These are phyloP conservation scores for Powellomyces hirtus DNA, from an alignment of 192 early-diverging fungal species.

Conservation along the genomic window DNA sequence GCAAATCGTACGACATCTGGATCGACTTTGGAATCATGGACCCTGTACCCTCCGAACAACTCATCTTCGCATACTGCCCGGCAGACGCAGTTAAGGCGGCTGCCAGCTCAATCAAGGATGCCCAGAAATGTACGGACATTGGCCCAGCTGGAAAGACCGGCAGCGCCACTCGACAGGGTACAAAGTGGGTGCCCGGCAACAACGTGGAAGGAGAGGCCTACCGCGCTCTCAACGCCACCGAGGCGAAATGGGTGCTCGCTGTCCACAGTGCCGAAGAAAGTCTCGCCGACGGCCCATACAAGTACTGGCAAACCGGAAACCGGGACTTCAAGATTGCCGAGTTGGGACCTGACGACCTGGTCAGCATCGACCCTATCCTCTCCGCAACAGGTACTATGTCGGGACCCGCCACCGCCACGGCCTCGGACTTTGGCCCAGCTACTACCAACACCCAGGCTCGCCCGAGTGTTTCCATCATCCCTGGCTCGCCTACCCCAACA, in stretches of 20 bases:
- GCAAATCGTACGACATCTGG: not conserved
- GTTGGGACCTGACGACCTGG: too few species aligned
- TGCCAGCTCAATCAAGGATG: not conserved
- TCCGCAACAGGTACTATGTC: too few species aligned
- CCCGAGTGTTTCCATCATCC: too few species aligned
- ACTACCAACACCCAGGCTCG: too few species aligned
- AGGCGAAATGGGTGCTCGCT: not conserved
- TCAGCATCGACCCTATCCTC: too few species aligned
- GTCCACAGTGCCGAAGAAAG: not conserved
- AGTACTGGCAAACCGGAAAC: not conserved
- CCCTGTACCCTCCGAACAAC: not conserved
- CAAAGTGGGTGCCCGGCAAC: not conserved
- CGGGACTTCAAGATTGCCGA: too few species aligned
- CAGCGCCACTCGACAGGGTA: not conserved
- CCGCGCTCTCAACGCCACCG: not conserved
- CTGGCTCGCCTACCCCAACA: too few species aligned
- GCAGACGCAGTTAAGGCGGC: not conserved
- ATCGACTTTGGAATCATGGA: conserved; percentile 16
- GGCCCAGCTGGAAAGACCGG: not conserved
- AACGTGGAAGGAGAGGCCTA: not conserved
- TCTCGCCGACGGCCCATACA: not conserved
- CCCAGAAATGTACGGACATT: conserved; percentile 1
- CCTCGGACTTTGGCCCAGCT: too few species aligned
- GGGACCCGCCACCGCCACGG: too few species aligned
- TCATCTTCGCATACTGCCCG: conserved; percentile 6